Evolutionary conservation across 164 flowering plant genomes (phyloP), one percentile per base, ranked within the genome.

Genomic region (Paratinospora sagittata): DNA sequence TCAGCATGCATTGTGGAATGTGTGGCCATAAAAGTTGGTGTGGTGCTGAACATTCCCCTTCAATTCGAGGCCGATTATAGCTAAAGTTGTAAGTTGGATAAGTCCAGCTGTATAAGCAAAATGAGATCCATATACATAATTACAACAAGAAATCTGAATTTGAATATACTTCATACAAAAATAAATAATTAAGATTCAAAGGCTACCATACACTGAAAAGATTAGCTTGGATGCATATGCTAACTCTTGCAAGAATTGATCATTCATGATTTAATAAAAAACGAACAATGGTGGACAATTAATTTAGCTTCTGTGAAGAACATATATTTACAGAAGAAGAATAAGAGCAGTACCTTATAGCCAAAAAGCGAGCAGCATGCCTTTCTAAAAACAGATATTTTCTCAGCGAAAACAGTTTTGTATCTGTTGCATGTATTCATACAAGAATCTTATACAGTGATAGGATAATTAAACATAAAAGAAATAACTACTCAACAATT

Each of bases 331-430:
- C 41, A 30, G 23, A 11, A 24, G 14, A 73, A 12, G 34, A 52
- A 65, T n/a, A 61, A 27, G 62, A 34, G 47, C 26, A 16, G 41
- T 81, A 96, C 99, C 98, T 93, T 92, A 83, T 96, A 96, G 74
- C 99, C 98, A 80, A 96, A 96, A 72, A 96, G 93, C 27, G 90
- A 94, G 72, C 99, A 93, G 72, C 99, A 93, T n/a, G 99, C 99
- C 83, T 90, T 87, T 83, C 99, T 81, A 76, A 96, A 96, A 34
- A 96, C 97, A 68, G 98, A 93, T 63, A 93, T 96, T 80, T 84
- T 89, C 82, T 96, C 99, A 0, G 95, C 95, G 82, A 96, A 96
- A 62, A 96, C 99, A 65, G 93, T 84, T 81, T 89, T 96, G 85
- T 96, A 96, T 76, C 99, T 96, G 91, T 81, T 78, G 58, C 78